Evolutionary conservation across 306 rosid genomes (phyloP).

Genomic region (Lagenaria siceraria): DNA sequence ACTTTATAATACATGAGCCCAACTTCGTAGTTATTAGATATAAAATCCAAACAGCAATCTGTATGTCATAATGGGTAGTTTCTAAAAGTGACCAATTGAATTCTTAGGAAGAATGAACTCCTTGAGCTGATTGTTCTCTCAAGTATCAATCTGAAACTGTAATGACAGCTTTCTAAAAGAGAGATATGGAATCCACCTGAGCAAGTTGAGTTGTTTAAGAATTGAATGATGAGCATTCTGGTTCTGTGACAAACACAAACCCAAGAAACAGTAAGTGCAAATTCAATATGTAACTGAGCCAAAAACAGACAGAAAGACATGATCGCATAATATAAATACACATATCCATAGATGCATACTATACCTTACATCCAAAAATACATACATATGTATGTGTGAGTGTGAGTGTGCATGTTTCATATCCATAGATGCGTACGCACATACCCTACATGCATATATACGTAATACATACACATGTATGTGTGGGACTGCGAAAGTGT

Average conservation of each 20-base stretch:
- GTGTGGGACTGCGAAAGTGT: not conserved
- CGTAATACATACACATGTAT: not conserved
- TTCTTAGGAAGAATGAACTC: not conserved
- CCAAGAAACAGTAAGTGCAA: constrained; percentile 16
- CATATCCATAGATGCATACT: not conserved
- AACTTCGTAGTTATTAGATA: not conserved
- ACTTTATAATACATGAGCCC: not conserved
- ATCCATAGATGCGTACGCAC: not conserved
- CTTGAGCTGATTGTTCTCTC: not conserved
- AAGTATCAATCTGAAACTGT: not conserved
- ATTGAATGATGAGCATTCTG: constrained; percentile 86
- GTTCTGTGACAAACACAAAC: constrained; percentile 35
- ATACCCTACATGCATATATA: not conserved
- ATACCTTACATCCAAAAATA: not conserved
- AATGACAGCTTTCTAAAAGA: not conserved
- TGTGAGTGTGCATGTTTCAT: not conserved
- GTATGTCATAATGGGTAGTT: not conserved
- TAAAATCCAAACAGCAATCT: not conserved
- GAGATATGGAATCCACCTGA: constrained; percentile 28
- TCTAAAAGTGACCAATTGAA: not conserved
- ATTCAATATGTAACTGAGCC: not conserved
- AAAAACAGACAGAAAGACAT: not conserved
- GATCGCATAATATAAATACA: not conserved
- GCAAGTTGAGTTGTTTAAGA: constrained; percentile 72
- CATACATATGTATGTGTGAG: not conserved